Conservation (phyloP, 805 yeast genomes). For the Candida dajiaensis region DNA sequence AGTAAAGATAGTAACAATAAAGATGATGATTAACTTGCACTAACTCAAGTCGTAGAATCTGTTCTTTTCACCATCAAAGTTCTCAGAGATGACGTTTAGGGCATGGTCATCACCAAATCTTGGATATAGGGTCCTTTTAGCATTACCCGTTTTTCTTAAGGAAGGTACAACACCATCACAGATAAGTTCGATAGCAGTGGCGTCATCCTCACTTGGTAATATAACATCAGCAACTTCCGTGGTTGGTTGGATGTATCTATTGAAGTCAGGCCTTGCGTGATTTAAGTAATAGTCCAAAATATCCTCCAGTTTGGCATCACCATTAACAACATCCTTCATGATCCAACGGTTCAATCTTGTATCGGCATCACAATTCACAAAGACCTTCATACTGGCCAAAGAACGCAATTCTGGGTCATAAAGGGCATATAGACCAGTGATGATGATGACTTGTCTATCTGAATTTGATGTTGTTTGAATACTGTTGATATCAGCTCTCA, state of each 20-base stretch:
- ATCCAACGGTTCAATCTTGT: constrained; percentile 79
- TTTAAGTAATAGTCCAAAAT: constrained; percentile 43
- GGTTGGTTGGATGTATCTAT: constrained; percentile 58
- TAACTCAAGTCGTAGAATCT: constrained; percentile 34
- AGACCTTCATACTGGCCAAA: constrained; percentile 60
- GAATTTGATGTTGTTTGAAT: background rate
- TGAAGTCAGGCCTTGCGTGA: constrained; percentile 60
- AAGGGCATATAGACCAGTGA: constrained; percentile 79
- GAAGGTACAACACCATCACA: constrained; percentile 56
- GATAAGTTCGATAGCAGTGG: constrained; percentile 49
- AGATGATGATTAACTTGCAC: background rate
- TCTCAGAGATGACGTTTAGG: constrained; percentile 28
- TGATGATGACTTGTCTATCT: constrained; percentile 36
- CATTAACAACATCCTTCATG: constrained; percentile 24
- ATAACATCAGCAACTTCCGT: constrained; percentile 70
- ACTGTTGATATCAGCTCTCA: constrained; percentile 14
- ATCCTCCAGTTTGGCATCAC: constrained; percentile 17
- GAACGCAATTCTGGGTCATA: constrained; percentile 52
- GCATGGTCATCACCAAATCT: constrained; percentile 14
- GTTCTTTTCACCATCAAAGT: constrained; percentile 34
- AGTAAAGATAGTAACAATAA: too few species aligned
- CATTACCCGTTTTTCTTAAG: constrained; percentile 13
- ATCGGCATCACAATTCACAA: constrained; percentile 81
- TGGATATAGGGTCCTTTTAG: constrained; percentile 7
- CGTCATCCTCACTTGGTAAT: constrained; percentile 64